Evolutionary conservation across 1,284 basidiomycete genomes (phyloP), one percentile per base, ranked within the genome.

Genomic region (Chiua sp.): DNA sequence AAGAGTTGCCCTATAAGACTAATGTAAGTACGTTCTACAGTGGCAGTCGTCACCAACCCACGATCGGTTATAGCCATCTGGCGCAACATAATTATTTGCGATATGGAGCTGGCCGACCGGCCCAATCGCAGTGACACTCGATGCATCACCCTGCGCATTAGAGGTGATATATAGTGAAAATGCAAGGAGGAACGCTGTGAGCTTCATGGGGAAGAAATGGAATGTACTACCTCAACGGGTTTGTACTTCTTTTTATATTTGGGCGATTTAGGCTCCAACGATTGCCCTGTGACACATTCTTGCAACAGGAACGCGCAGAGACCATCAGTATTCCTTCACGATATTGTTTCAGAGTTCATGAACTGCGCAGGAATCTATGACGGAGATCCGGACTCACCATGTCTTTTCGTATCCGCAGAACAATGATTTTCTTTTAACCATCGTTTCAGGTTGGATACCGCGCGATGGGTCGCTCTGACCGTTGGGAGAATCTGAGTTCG

Each of bases 51-150:
- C 11, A 26, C 15, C 20, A 20, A 70, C 66, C 59, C 59, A 77
- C 64, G 71, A 71, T 55, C 77, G 68, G 23, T 56, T 65, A 55
- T 60, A 76, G 12, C 77, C 77, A 64, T 78, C 77, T 7, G 77
- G 76, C 3, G 71, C 60, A 22, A 77, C 63, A 28, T 59, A 42
- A 0, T 49, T 37, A 52, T 78, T 76, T 30, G 50, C 62, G 18
- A 78, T 59, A 15, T 49, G 13, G 26, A 71, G 51, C 15, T 60
- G 44, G 30, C 49, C 54, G 16, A 55, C 53, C 5, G 73, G 59
- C 20, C 70, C 68, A 37, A 74, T 28, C 20, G 59, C 39, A 42
- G 20, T 39, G 16, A 39, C 39, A 20, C 39, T 42, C 35, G 35
- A 37, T 37, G 35, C 15, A 37, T 37, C 15, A 7, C 35, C 15